Evolutionary conservation across 306 rosid species (phyloP), one percentile per base, ranked within the genome.

Genomic region (Citrullus mucosospermus): DNA sequence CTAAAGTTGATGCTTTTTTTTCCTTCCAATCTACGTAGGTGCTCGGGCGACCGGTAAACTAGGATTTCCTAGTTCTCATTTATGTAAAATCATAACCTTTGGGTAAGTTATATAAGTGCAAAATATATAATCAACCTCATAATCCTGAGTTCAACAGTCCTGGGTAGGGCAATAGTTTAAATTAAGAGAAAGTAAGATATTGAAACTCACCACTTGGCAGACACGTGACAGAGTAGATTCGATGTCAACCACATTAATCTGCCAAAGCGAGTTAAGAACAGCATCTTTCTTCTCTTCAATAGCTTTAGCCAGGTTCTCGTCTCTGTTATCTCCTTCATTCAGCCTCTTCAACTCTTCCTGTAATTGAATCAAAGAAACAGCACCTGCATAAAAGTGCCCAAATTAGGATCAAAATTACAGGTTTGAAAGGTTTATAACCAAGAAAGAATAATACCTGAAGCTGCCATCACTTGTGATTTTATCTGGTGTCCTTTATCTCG

Each of bases 401-500:
- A 20, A 25, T 76, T 76, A 56, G 55, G 48, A 76, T 76, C 44
- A 6, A 38, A 57, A 39, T 36, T 34, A 13, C 6, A 78, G 57
- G 72, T 34, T 56, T 4, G 11, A 43, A 22, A 46, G 58, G 25
- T 41, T 77, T 43, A n/a, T 10, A 76, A 34, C 12, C 56, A 7
- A 20, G 62, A 53, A 30, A 74, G 48, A 53, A 78, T 16, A 71
- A 80, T 76, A 96, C 99, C 99, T 84, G 98, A 92, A 83, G 98
- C 99, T 77, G 98, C 98, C 80, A 86, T 84, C 53, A 96, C 99
- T 87, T 96, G 99, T 78, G 99, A 96, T 83, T 92, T 96, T 73
- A 96, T 89, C 80, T 81, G 85, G 83, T 96, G 99, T 78, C 99
- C 98, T 87, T 91, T 92, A 82, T 90, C 97, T 51, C 98, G 85